phyloP scores from a whole-genome alignment of 2,329 filamentous ascomycete species.

The Balansia obtecta region DNA sequence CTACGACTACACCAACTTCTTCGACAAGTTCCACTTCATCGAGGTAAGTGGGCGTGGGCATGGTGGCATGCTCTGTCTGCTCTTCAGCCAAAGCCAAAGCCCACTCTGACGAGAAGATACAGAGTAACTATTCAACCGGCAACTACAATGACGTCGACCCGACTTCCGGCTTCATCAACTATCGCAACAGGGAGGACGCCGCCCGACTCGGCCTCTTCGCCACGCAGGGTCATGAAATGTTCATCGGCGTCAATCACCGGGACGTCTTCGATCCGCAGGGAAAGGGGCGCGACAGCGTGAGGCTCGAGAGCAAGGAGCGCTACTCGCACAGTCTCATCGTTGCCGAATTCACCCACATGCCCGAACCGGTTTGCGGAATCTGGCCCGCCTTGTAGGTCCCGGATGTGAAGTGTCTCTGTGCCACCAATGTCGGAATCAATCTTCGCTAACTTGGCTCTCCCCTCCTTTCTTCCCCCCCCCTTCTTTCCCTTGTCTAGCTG shows the following conservation, averaged over 20 bases:
- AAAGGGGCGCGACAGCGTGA: conserved; percentile 41
- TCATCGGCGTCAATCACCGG: conserved; percentile 25
- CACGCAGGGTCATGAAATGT: conserved; percentile 21
- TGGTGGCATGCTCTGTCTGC: too few relatives aligned
- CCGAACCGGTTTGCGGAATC: conserved; percentile 49
- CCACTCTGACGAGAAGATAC: background rate
- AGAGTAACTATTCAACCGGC: conserved; percentile 6
- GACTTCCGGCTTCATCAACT: conserved; percentile 54
- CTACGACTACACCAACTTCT: conserved; percentile 32
- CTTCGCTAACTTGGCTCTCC: background rate
- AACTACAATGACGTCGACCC: conserved; percentile 33
- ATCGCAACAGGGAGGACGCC: conserved; percentile 24
- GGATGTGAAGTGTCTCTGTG: background rate
- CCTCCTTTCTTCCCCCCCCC: background rate
- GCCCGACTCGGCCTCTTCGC: conserved; percentile 22
- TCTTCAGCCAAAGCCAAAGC: too few relatives aligned
- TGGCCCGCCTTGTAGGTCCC: conserved; percentile 55
- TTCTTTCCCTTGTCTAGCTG: conserved; percentile 20
- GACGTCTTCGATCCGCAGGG: conserved; percentile 13
- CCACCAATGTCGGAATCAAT: background rate
- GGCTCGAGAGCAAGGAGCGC: conserved; percentile 47
- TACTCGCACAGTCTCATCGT: conserved; percentile 60
- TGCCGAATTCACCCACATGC: conserved; percentile 57
- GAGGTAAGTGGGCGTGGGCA: too few relatives aligned
- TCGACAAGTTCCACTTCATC: conserved; percentile 33